These are phyloP conservation scores for Baorangia bicolor DNA, from an alignment of 768 basidiomycete genomes.

Conservation along the genomic window DNA sequence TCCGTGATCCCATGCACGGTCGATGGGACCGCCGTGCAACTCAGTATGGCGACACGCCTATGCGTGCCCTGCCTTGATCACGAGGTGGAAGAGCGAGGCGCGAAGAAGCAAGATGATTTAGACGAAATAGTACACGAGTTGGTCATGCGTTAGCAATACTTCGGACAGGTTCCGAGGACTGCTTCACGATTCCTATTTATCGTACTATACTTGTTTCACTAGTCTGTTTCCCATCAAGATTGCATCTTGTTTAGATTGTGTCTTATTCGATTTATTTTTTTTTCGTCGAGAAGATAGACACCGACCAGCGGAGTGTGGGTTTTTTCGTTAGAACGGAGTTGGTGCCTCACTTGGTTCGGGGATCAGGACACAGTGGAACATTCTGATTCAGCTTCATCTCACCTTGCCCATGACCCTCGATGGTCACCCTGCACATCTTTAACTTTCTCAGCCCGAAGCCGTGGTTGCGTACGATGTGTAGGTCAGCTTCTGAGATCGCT, in stretches of 20 bases:
- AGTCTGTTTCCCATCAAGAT: conserved; percentile 3
- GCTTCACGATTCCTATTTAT: conserved; percentile 16
- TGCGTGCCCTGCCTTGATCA: conserved; percentile 31
- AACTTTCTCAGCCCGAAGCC: not conserved
- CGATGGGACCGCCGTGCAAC: conserved; percentile 41
- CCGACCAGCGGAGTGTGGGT: not conserved
- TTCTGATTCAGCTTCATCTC: not conserved
- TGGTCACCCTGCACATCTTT: not conserved
- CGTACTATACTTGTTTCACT: conserved; percentile 21
- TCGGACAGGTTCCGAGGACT: conserved; percentile 11
- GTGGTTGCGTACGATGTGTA: not conserved
- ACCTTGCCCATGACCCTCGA: not conserved
- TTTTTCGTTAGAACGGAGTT: not conserved
- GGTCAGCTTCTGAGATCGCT: not conserved
- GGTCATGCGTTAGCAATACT: not conserved
- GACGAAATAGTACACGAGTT: conserved; percentile 4
- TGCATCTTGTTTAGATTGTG: not conserved
- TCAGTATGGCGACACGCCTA: conserved; percentile 26
- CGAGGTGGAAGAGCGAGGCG: not conserved
- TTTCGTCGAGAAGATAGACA: not conserved
- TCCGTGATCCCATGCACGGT: conserved; percentile 59
- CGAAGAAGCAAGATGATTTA: not conserved
- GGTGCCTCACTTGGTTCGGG: not conserved
- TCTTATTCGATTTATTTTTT: not conserved
- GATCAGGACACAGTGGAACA: not conserved